Evolutionary conservation across 2,329 filamentous ascomycete genomes (phyloP), one percentile per base, ranked within the genome.

Genomic region (Phoma herbarum): DNA sequence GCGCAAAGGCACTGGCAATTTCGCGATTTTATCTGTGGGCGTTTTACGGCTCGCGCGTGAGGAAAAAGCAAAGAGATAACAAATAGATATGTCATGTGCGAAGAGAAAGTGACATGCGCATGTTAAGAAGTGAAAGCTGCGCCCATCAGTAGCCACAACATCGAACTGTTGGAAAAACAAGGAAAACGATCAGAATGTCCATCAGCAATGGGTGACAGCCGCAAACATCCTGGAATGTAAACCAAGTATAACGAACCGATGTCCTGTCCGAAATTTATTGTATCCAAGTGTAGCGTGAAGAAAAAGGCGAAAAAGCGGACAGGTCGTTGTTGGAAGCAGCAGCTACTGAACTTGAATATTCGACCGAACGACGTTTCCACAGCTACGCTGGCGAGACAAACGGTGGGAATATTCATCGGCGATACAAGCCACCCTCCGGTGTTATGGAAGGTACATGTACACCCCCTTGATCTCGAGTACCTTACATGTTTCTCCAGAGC

Each of bases 41-140:
- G 9, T 12, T 9, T 14, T 1, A 26, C 22, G 3, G n/a, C 22
- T 20, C 10, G 9, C 37, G 16, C 4, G 25, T 11, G 14, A 28
- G 31, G 42, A 39, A 52, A 39, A 31, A 37, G 22, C 42, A 53
- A 53, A 46, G 31, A 18, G 18, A 37, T 12, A 14, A 14, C 25
- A 23, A 11, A 31, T 23, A 14, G 31, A 22, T 12, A 46, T 12
- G 12, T 29, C 18, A 44, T 44, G 11, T 12, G 25, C 4, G 14
- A 46, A 23, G 31, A 22, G 3, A n/a, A n/a, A 39, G 16, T 37
- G 39, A 31, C 10, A 4, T 18, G 8, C 7, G 49, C 22, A 25
- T 22, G 49, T 28, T 20, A 44, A 52, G 41, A 52, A 9, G 26
- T 20, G 35, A 44, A 52, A 31, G 37, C 7, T 20, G 16, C 5